Percentiles rank a stretch among this genome's conserved stretches.
These are phyloP conservation scores for Fusarium setosum DNA, from an alignment of 2,329 filamentous ascomycete species.

Conservation along the genomic window DNA sequence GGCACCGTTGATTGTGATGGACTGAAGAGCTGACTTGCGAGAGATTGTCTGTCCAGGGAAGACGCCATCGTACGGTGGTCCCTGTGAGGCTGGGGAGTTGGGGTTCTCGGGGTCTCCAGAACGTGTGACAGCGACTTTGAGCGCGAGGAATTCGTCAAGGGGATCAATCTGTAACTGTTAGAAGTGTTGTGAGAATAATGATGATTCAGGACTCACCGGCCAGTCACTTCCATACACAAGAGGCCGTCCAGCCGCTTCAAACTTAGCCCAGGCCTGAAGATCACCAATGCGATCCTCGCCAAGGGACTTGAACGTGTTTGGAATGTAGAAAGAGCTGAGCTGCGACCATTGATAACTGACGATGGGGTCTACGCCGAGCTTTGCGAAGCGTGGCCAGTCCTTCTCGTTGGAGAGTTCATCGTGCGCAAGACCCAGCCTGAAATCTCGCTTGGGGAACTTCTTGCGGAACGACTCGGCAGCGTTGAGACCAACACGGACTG, in stretches of 20 bases:
- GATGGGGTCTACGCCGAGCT: constrained; percentile 40
- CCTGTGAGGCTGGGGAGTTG: constrained; percentile 38
- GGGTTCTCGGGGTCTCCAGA: constrained; percentile 40
- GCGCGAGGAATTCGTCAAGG: constrained; percentile 42
- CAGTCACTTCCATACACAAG: constrained; percentile 43
- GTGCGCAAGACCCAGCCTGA: constrained; percentile 41
- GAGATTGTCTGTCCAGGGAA: constrained; percentile 39
- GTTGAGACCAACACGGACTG: constrained; percentile 38
- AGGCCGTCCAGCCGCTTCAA: constrained; percentile 29
- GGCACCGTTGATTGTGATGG: constrained; percentile 39
- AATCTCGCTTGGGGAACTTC: constrained; percentile 28
- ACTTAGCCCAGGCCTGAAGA: constrained; percentile 43
- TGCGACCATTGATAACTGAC: constrained; percentile 44
- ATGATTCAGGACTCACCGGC: constrained; percentile 31
- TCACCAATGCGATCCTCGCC: constrained; percentile 34
- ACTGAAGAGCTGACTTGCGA: constrained; percentile 31
- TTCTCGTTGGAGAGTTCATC: constrained; percentile 36
- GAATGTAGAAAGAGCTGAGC: constrained; percentile 41
- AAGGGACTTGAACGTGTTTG: constrained; percentile 37
- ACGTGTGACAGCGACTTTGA: constrained; percentile 43
- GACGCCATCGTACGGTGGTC: constrained; percentile 29
- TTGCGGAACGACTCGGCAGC: constrained; percentile 37
- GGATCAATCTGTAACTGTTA: constrained; percentile 39
- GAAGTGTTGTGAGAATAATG: background rate
- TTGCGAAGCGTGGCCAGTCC: constrained; percentile 40